phyloP scores from a whole-genome alignment of 305 asterid species.

The Fraxinus xanthoxyloides region DNA sequence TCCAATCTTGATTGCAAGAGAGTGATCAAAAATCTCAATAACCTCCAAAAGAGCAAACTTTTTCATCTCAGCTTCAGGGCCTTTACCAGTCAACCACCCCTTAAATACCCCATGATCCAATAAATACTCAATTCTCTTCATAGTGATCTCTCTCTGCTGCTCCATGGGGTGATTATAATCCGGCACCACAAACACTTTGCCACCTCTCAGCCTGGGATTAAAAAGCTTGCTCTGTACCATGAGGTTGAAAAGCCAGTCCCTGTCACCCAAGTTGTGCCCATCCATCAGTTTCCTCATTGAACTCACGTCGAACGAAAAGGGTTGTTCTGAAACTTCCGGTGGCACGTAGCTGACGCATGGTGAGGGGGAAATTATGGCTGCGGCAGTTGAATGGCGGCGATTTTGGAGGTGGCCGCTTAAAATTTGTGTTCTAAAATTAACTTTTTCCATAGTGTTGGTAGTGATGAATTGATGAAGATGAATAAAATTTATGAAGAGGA shows the following conservation, averaged over 20 bases:
- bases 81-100: conserved; percentile 74
- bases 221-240: conserved; percentile 73
- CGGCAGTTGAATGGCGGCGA: conserved; percentile 12
- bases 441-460: conserved; percentile 36
- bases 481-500: neutral
- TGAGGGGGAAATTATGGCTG: conserved; percentile 33
- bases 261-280: conserved; percentile 67
- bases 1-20: neutral
- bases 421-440: conserved; percentile 62
- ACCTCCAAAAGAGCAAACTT: conserved; percentile 78
- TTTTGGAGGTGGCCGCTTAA: conserved; percentile 56
- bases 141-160: conserved; percentile 92
- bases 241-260: conserved; percentile 76
- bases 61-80: conserved; percentile 71
- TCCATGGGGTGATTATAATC: conserved; percentile 93
- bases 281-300: conserved; percentile 80
- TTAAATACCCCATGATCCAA: conserved; percentile 63
- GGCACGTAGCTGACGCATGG: conserved; percentile 81
- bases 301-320: conserved; percentile 48
- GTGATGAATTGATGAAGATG: neutral
- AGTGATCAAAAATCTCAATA: conserved; percentile 65
- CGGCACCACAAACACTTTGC: conserved; percentile 68
- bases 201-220: conserved; percentile 65
- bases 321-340: conserved; percentile 66
- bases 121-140: conserved; percentile 76